Base-by-base conservation (phyloP, 2,329 filamentous ascomycete species). In the Exophiala sideris region DNA sequence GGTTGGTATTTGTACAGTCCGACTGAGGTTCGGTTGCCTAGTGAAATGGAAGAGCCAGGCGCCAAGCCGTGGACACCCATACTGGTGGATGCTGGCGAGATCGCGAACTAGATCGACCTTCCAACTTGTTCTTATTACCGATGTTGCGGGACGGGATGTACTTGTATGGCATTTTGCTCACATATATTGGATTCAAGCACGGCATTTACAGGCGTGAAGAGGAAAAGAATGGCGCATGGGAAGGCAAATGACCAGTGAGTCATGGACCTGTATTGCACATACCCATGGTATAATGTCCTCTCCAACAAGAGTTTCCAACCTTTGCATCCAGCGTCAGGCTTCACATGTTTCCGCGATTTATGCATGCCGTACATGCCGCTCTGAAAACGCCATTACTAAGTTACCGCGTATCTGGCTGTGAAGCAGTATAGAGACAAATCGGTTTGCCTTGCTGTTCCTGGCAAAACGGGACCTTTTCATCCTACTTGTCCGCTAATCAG, bases 1-100 rank as follows among this genome's bases (percentile, higher is more conserved):
- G 80, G 86, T 5, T 99, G 94, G 94, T 99, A 99, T 72, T 78
- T 99, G 49, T 99, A 99, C 76, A 91, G 86, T 70, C 92, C 94
- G 1, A 67, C 81, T 63, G 74, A 82, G 60, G 80, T 84, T 46
- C 79, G 80, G 54, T 77, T 89, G 57, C 87, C 87, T 20, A 89
- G 86, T 67, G 84, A 88, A 60, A 86, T 82, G 75, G 78, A 87
- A 62, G 76, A 79, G 50, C 76, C 82, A 59, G 79, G 76, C 44
- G 82, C 83, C 40, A 74, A 74, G 65, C 76, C 80, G 4, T 89
- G 85, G 85, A 81, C 80, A 71, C 82, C 86, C 2, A 81, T 79
- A 49, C 77, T 88, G 64, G 80, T 89, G 59, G 86, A 89, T 68
- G 79, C 85, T 58, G 86, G 86, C 50, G 86, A 89, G 74, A 78